Conservation (phyloP, 164 flowering plant species). For the Piper longum region DNA sequence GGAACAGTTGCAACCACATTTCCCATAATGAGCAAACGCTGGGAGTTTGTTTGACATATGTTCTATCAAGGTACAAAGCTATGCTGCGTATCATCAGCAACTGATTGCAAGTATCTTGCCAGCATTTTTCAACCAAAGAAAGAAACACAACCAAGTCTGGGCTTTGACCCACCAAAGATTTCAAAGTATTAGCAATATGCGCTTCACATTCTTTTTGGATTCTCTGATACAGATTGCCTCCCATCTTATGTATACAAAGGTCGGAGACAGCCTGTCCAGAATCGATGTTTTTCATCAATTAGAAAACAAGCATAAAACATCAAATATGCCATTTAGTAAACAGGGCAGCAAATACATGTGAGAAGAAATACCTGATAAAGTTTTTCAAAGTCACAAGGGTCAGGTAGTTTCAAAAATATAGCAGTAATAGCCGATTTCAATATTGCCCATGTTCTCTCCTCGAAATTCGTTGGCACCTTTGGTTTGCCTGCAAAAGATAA, state of each 20-base stretch:
- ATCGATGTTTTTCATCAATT: not conserved
- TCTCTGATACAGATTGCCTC: slow-evolving; percentile 71
- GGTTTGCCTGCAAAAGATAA: slow-evolving; percentile 73
- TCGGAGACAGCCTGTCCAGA: slow-evolving; percentile 69
- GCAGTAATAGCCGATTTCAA: slow-evolving; percentile 87
- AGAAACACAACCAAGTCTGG: slow-evolving; percentile 89
- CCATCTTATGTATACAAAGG: slow-evolving; percentile 90
- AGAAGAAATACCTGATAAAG: slow-evolving; percentile 58
- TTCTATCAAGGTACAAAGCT: slow-evolving; percentile 90
- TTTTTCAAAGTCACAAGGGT: slow-evolving; percentile 72
- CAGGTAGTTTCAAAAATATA: slow-evolving; percentile 84
- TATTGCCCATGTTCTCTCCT: slow-evolving; percentile 86
- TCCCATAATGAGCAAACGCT: slow-evolving; percentile 91
- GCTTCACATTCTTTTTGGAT: slow-evolving; percentile 82
- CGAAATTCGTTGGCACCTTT: slow-evolving; percentile 72
- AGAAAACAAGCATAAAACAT: not conserved
- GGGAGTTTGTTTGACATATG: slow-evolving; percentile 83
- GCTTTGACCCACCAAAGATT: slow-evolving; percentile 84
- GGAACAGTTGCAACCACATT: slow-evolving; percentile 95
- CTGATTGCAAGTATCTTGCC: slow-evolving; percentile 98
- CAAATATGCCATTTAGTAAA: not conserved
- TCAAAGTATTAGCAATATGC: slow-evolving; percentile 55
- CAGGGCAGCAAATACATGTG: not conserved
- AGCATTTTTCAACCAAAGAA: slow-evolving; percentile 81
- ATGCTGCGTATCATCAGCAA: slow-evolving; percentile 96